These are phyloP conservation scores for Solanum hybrid DNA, from an alignment of 305 asterid species.

Conservation along the genomic window DNA sequence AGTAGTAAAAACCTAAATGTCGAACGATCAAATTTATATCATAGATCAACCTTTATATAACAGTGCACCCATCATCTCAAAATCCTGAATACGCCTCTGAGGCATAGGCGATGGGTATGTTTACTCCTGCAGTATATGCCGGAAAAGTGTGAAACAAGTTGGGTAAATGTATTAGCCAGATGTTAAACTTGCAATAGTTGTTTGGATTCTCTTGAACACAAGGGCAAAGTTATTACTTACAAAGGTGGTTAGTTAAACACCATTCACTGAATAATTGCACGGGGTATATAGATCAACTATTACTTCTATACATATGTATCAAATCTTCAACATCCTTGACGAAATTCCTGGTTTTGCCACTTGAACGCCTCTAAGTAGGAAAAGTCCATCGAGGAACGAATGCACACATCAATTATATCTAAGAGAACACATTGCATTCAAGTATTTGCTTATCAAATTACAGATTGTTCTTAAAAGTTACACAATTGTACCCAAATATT, in stretches of 20 bases:
- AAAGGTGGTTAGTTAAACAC: not conserved
- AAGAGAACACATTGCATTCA: not conserved
- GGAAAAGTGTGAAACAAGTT: not conserved
- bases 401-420: not conserved
- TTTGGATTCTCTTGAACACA: not conserved
- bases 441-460: not conserved
- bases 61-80: no score
- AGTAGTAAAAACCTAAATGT: no score
- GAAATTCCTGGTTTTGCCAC: not conserved
- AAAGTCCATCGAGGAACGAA: not conserved
- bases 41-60: no score
- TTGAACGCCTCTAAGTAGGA: not conserved
- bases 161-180: not conserved
- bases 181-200: not conserved
- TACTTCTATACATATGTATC: not conserved
- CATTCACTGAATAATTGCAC: no score
- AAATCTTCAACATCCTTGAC: not conserved
- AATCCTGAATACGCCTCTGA: no score
- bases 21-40: no score
- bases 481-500: not conserved
- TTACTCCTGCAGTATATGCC: not conserved
- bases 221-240: not conserved
- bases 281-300: not conserved
- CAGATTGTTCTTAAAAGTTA: slow-evolving; percentile 42
- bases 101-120: not conserved